phyloP scores from a whole-genome alignment of 768 basidiomycete species.

The Cantharellus cinnabarinus region DNA sequence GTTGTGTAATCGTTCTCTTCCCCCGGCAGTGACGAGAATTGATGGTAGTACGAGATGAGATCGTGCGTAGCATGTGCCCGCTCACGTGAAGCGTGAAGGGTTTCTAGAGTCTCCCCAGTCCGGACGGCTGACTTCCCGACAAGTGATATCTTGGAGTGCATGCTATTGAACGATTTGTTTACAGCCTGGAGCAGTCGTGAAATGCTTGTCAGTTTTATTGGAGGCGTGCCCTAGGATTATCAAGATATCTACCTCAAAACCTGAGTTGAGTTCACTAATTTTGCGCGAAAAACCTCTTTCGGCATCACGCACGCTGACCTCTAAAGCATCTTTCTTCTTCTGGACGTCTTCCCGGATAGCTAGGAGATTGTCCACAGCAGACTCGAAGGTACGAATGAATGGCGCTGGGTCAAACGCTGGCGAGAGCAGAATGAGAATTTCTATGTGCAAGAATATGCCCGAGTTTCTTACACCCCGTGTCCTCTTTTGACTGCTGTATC shows the following conservation, averaged over 20 bases:
- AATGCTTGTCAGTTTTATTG: background rate
- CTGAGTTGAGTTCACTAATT: slow-evolving; percentile 78
- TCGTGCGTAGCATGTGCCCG: slow-evolving; percentile 88
- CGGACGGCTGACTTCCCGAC: slow-evolving; percentile 87
- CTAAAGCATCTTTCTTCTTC: slow-evolving; percentile 73
- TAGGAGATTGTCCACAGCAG: slow-evolving; percentile 74
- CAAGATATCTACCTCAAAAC: slow-evolving; percentile 61
- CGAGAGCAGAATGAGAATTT: background rate
- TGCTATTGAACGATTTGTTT: slow-evolving; percentile 65
- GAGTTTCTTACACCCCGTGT: slow-evolving; percentile 52
- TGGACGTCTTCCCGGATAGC: slow-evolving; percentile 79
- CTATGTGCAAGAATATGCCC: background rate
- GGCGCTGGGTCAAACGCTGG: slow-evolving; percentile 87
- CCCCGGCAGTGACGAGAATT: slow-evolving; percentile 31
- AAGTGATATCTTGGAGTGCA: slow-evolving; percentile 81
- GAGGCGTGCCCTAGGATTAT: background rate
- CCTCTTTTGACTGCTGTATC: slow-evolving; percentile 65
- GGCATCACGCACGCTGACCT: slow-evolving; percentile 70
- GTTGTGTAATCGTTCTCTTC: slow-evolving; percentile 13
- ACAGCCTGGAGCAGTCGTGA: slow-evolving; percentile 37
- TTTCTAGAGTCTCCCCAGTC: slow-evolving; percentile 96
- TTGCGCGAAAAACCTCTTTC: slow-evolving; percentile 90
- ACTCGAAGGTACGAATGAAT: slow-evolving; percentile 81
- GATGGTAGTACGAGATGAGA: slow-evolving; percentile 83
- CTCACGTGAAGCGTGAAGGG: slow-evolving; percentile 77